These are phyloP conservation scores for Penicillium mononematosum DNA, from an alignment of 495 filamentous ascomycete genomes.

Conservation along the genomic window DNA sequence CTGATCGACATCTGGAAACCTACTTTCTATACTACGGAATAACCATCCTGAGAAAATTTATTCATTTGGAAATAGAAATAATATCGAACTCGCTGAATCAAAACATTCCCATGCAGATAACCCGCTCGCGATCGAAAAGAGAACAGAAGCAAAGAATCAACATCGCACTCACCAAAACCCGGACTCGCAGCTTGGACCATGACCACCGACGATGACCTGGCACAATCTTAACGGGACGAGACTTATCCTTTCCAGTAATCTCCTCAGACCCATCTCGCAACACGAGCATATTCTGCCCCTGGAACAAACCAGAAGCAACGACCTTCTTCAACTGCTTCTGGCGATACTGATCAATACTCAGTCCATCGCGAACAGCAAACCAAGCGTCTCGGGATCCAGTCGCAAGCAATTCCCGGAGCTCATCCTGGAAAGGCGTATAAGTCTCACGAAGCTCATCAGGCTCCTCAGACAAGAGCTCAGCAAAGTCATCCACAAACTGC, in stretches of 20 bases:
- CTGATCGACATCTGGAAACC: neutral
- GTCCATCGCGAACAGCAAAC: constrained; percentile 27
- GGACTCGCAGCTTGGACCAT: neutral
- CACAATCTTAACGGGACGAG: neutral
- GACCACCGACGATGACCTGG: neutral
- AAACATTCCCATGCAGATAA: neutral
- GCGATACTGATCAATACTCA: constrained; percentile 17
- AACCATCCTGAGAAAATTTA: neutral
- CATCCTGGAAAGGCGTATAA: constrained; percentile 20
- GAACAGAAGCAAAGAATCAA: neutral
- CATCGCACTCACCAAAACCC: neutral
- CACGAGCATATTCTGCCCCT: neutral
- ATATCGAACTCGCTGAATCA: neutral
- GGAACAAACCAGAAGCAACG: constrained; percentile 9
- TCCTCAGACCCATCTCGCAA: neutral
- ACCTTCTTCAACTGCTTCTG: constrained; percentile 1
- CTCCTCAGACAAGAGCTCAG: constrained; percentile 27
- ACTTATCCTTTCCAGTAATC: neutral
- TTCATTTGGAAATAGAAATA: neutral
- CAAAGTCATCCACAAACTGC: constrained; percentile 37
- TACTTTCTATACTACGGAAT: neutral
- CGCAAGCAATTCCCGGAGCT: constrained; percentile 31
- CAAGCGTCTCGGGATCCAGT: constrained; percentile 34
- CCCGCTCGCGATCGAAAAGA: neutral
- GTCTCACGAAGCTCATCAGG: constrained; percentile 12